Conservation (phyloP, 768 basidiomycete species). For the Gloeostereum incarnatum region DNA sequence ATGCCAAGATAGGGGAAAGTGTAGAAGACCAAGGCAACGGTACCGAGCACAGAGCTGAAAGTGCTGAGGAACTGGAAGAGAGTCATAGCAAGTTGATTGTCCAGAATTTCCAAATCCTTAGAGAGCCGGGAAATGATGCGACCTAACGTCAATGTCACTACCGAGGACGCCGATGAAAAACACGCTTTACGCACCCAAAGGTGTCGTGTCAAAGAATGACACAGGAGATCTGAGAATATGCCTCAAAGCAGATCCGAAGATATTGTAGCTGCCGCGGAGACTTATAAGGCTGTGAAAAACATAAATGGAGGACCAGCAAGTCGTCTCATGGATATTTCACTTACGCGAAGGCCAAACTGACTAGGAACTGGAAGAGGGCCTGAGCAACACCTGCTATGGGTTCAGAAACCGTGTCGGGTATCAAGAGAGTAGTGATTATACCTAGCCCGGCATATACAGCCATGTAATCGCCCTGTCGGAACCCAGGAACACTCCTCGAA, state of each 20-base stretch:
- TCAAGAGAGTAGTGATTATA: constrained; percentile 10
- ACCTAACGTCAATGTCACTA: constrained; percentile 21
- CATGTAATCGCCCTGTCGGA: constrained; percentile 62
- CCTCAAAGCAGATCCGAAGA: constrained; percentile 48
- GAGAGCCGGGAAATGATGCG: constrained; percentile 50
- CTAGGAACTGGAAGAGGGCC: constrained; percentile 40
- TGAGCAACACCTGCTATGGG: constrained; percentile 29
- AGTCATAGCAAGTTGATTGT: constrained; percentile 30
- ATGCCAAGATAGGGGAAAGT: constrained; percentile 31
- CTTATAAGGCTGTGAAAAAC: constrained; percentile 21
- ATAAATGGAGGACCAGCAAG: neutral
- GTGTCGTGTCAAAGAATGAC: constrained; percentile 70
- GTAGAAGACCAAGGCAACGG: constrained; percentile 26
- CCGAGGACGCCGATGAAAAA: neutral
- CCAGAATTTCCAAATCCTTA: constrained; percentile 55
- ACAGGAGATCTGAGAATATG: constrained; percentile 53
- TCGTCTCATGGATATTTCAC: constrained; percentile 8
- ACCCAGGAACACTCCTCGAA: constrained; percentile 38
- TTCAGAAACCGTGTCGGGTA: neutral
- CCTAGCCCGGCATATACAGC: constrained; percentile 42
- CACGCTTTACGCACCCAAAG: constrained; percentile 35
- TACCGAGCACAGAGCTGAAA: constrained; percentile 19
- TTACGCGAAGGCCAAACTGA: constrained; percentile 43
- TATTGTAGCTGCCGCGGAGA: constrained; percentile 30
- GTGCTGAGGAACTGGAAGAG: constrained; percentile 9